phyloP scores from a whole-genome alignment of 192 early-diverging fungal genomes.

The Gryganskiella cystojenkinii region DNA sequence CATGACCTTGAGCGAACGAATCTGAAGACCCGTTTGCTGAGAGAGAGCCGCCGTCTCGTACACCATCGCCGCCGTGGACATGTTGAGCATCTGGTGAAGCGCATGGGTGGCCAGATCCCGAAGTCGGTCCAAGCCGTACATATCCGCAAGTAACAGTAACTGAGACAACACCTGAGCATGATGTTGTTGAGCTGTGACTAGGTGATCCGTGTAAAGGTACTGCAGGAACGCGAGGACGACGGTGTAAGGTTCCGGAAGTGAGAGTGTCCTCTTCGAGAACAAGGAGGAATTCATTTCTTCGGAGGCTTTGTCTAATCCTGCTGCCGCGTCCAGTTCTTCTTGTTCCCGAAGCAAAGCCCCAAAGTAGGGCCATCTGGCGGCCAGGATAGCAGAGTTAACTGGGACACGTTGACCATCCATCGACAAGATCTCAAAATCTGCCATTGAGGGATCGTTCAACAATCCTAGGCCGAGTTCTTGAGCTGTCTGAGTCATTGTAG shows the following conservation, averaged over 20 bases:
- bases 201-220: slow-evolving; percentile 73
- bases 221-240: slow-evolving; percentile 72
- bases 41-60: slow-evolving; percentile 74
- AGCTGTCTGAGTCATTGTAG: slow-evolving; percentile 64
- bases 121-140: slow-evolving; percentile 66
- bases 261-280: slow-evolving; percentile 53
- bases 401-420: slow-evolving; percentile 62
- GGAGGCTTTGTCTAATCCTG: slow-evolving; percentile 10
- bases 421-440: slow-evolving; percentile 68
- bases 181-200: slow-evolving; percentile 71
- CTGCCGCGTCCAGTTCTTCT: slow-evolving; percentile 44
- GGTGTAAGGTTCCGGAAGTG: slow-evolving; percentile 58
- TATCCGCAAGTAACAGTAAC: slow-evolving; percentile 67
- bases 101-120: slow-evolving; percentile 66
- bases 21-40: slow-evolving; percentile 70
- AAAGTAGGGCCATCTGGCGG: slow-evolving; percentile 69
- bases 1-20: slow-evolving; percentile 63
- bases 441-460: slow-evolving; percentile 64
- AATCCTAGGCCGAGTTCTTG: slow-evolving; percentile 71
- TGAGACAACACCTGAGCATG: slow-evolving; percentile 72
- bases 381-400: slow-evolving; percentile 65
- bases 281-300: slow-evolving; percentile 40
- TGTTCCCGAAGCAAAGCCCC: slow-evolving; percentile 53
- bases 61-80: slow-evolving; percentile 69
- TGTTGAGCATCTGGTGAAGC: slow-evolving; percentile 70